These are phyloP conservation scores for Arthroderma sp. DNA, from an alignment of 2,329 filamentous ascomycete genomes.

Conservation along the genomic window DNA sequence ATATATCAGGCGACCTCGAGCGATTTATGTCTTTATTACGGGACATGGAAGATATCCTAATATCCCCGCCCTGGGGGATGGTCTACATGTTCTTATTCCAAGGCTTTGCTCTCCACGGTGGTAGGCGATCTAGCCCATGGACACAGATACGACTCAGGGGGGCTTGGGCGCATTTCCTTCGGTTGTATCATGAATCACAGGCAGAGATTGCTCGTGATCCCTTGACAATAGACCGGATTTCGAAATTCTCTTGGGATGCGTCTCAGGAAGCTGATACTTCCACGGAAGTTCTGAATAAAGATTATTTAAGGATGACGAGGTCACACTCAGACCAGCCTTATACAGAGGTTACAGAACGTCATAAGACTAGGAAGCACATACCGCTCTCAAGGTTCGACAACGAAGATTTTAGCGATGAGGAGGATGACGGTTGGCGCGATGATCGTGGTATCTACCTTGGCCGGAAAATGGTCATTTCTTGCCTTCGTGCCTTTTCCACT, in stretches of 20 bases:
- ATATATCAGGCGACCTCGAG: slow-evolving; percentile 55
- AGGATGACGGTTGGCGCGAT: slow-evolving; percentile 19
- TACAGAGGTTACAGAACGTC: not conserved
- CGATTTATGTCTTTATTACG: slow-evolving; percentile 58
- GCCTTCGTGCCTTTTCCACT: slow-evolving; percentile 27
- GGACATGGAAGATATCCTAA: slow-evolving; percentile 60
- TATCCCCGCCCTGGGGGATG: slow-evolving; percentile 57
- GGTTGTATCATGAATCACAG: slow-evolving; percentile 25
- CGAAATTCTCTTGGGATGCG: slow-evolving; percentile 9
- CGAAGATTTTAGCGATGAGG: slow-evolving; percentile 5
- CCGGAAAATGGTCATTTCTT: slow-evolving; percentile 26
- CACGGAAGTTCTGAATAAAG: not conserved
- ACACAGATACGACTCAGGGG: slow-evolving; percentile 52
- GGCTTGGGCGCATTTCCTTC: slow-evolving; percentile 53
- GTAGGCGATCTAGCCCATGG: slow-evolving; percentile 55
- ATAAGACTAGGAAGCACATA: not conserved
- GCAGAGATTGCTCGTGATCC: slow-evolving; percentile 13
- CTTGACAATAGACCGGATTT: slow-evolving; percentile 6
- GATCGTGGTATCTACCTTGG: slow-evolving; percentile 30
- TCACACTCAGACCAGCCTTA: not conserved
- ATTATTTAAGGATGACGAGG: not conserved
- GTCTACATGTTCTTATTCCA: slow-evolving; percentile 73
- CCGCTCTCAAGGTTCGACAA: not conserved
- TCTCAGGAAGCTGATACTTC: not conserved
- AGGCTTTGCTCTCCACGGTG: slow-evolving; percentile 65